Conservation (phyloP, 2,329 filamentous ascomycete genomes). For the Ascomycota sp. region DNA sequence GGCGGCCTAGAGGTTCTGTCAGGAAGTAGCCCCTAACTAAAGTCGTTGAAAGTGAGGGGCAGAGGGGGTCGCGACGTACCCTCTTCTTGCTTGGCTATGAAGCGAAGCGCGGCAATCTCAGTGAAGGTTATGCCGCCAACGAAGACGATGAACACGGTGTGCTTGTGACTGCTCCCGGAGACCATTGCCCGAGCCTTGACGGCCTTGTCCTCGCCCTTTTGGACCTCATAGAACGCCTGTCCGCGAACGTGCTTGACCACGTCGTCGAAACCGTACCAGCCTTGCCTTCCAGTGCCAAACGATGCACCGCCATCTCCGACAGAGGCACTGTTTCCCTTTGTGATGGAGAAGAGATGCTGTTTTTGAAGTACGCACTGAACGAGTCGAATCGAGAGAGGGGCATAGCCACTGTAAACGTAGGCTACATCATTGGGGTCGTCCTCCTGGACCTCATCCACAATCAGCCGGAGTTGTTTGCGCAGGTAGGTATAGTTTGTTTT, state of each 20-base stretch:
- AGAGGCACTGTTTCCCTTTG: constrained; percentile 37
- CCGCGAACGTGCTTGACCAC: constrained; percentile 72
- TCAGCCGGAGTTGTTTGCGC: constrained; percentile 68
- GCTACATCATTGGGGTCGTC: constrained; percentile 83
- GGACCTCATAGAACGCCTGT: constrained; percentile 75
- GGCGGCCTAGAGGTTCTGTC: constrained; percentile 29
- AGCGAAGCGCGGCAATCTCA: constrained; percentile 83
- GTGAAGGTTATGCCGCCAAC: constrained; percentile 92
- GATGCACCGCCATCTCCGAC: constrained; percentile 7
- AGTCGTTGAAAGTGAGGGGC: background rate
- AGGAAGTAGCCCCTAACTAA: background rate
- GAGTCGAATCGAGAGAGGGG: constrained; percentile 74
- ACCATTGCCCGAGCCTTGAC: constrained; percentile 70
- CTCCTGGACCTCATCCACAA: constrained; percentile 93
- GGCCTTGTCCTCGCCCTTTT: constrained; percentile 84
- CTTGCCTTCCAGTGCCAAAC: constrained; percentile 43
- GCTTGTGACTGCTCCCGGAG: constrained; percentile 56
- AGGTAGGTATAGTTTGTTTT: constrained; percentile 84
- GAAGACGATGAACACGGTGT: constrained; percentile 92
- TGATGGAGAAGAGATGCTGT: constrained; percentile 53
- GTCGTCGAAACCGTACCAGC: constrained; percentile 89
- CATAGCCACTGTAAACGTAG: constrained; percentile 97
- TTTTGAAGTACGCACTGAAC: constrained; percentile 91
- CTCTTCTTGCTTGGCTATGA: constrained; percentile 70
- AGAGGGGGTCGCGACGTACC: constrained; percentile 18